A percentile compares a stretch with the other conserved stretches of the same genome.
Evolutionary conservation across 73 alveolate species (phyloP).

Genomic region (Paramecium pentaurelia): DNA sequence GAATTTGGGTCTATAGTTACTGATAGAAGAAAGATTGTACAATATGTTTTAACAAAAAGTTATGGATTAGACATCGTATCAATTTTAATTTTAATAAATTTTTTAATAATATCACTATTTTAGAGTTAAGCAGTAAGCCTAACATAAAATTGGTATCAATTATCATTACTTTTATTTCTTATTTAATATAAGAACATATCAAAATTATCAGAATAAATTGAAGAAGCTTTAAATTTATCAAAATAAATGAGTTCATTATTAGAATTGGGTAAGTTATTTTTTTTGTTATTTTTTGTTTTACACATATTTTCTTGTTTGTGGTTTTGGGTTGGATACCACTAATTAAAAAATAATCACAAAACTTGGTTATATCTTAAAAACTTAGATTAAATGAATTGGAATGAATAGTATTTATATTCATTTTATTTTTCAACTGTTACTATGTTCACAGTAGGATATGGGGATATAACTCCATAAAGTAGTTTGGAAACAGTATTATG

Average conservation of each 20-base stretch:
- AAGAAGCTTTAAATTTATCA: conserved; percentile 28
- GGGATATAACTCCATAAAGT: conserved; percentile 43
- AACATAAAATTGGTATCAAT: neutral
- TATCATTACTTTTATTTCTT: neutral
- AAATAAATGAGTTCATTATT: conserved; percentile 1
- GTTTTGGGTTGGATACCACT: conserved; percentile 31
- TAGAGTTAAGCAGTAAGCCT: neutral
- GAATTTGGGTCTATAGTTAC: neutral
- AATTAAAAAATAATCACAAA: neutral
- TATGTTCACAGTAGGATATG: conserved; percentile 61
- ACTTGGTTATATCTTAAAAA: too few relatives aligned
- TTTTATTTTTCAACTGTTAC: conserved; percentile 54
- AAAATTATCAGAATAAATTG: neutral
- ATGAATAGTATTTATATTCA: neutral
- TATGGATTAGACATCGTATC: conserved; percentile 32
- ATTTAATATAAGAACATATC: neutral
- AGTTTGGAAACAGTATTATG: neutral
- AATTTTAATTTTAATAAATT: neutral
- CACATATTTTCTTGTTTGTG: conserved; percentile 52
- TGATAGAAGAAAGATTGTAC: neutral
- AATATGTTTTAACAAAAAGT: neutral
- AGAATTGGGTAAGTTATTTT: conserved; percentile 6
- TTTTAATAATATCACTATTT: neutral
- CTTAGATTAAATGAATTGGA: neutral
- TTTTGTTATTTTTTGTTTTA: conserved; percentile 11